A percentile compares a stretch with the other conserved stretches of the same genome.
Conservation (phyloP, 106 monocot species). For the Dendrobium huoshanense region DNA sequence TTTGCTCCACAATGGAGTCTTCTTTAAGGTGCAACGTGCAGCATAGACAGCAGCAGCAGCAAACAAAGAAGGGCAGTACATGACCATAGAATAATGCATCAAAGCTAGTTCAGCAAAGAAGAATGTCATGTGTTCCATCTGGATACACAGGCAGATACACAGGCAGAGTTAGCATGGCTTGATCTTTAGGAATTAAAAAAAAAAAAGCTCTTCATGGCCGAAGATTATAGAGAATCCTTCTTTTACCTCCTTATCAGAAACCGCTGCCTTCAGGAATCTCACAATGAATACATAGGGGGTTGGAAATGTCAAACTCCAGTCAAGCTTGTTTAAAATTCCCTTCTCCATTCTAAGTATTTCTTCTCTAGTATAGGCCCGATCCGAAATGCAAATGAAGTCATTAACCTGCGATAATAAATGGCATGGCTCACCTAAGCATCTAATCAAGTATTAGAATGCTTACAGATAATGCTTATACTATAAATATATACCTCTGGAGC, state of each 20-base stretch:
- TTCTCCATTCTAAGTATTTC: conserved; percentile 55
- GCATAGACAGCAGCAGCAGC: conserved; percentile 65
- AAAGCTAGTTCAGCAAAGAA: conserved; percentile 59
- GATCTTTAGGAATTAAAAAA: too few species aligned
- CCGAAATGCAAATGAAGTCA: conserved; percentile 69
- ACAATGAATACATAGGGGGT: conserved; percentile 60
- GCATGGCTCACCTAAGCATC: too few species aligned
- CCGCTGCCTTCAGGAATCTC: conserved; percentile 50
- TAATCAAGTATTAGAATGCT: too few species aligned
- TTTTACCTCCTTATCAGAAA: conserved; percentile 39
- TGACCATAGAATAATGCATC: conserved; percentile 45
- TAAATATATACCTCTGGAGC: conserved; percentile 41
- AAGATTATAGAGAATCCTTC: background rate
- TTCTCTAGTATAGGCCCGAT: conserved; percentile 38
- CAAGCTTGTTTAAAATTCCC: conserved; percentile 45
- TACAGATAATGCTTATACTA: background rate
- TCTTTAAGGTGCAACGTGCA: conserved; percentile 43
- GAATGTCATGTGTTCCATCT: conserved; percentile 59
- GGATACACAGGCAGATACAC: background rate
- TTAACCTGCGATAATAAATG: conserved; percentile 27
- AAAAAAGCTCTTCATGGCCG: background rate
- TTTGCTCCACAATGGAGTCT: conserved; percentile 47
- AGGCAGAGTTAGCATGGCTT: too few species aligned
- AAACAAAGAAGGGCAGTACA: conserved; percentile 38
- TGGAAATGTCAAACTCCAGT: conserved; percentile 69